Base-by-base conservation (phyloP, 2,329 filamentous ascomycete species). In the Pyrenochaeta sp. region DNA sequence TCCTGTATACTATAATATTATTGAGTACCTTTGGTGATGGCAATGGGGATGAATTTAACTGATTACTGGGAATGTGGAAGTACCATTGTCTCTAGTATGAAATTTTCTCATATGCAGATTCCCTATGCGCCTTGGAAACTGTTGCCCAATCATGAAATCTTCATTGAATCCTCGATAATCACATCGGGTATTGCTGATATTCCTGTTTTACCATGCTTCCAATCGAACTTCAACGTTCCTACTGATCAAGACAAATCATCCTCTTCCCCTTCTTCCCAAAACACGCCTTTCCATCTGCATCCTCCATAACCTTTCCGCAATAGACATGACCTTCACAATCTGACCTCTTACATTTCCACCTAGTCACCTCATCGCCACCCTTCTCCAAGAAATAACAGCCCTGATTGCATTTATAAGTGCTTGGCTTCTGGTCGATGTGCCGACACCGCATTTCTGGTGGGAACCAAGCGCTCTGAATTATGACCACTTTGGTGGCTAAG, bases 291-390 rank as follows among this genome's bases (percentile, higher is more conserved):
- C 60, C 64, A 2, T 61, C 15, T 1, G 53, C 54, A 27, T 66
- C 52, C 32, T 44, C 50, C 49, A 54, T 54, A 3, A 73, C 64
- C 10, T 25, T 22, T 1, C 61, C 70, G 8, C 43, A 49, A 48
- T 69, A 73, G 5, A 68, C 66, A 60, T 75, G 72, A 0, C 72
- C 72, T 45, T 73, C 62, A 46, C 72, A 75, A 32, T 66, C 65
- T 1, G 46, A 22, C 37, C 61, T 54, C 36, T 45, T 52, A 28
- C 72, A 73, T 6, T 30, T 54, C 65, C 64, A 67, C 12, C 59
- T 39, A 28, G 50, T 15, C 34, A 42, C 28, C 51, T 25, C 43
- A 2, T 58, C 40, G 0, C 66, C 71, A 5, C 71, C 66, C 42
- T 69, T 69, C 53, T 75, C 72, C 13, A 69, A 48, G 9, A 74